Conservation (phyloP, 2,329 filamentous ascomycete species). For the Paracamarosporium sp. region DNA sequence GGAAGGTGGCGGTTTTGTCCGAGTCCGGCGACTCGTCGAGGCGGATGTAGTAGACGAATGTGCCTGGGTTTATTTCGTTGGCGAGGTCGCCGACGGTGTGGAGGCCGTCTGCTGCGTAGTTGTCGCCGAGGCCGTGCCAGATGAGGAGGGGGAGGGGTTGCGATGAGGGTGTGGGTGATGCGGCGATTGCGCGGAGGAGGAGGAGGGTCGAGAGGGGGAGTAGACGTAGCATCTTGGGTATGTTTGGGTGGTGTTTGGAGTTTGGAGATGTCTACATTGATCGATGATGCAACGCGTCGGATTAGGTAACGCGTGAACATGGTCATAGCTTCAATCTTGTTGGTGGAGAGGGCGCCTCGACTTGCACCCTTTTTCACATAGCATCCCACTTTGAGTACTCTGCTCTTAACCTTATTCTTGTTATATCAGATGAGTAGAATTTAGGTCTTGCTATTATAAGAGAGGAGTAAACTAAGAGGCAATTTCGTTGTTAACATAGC, state of each 20-base stretch:
- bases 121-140: conserved; percentile 88
- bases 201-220: conserved; percentile 31
- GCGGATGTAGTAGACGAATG: conserved; percentile 80
- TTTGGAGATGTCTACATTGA: neutral
- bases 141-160: conserved; percentile 80
- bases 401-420: too few species aligned
- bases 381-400: too few species aligned
- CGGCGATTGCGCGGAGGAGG: conserved; percentile 21
- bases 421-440: too few species aligned
- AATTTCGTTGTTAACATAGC: too few species aligned
- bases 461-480: too few species aligned
- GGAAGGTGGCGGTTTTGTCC: conserved; percentile 86
- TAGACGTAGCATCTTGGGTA: conserved; percentile 25
- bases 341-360: neutral
- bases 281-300: conserved; percentile 27
- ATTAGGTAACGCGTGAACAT: conserved; percentile 5
- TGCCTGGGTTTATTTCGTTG: conserved; percentile 77
- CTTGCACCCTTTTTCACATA: neutral
- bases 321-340: conserved; percentile 9
- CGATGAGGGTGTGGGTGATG: conserved; percentile 10
- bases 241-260: conserved; percentile 11
- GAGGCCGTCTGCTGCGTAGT: conserved; percentile 78
- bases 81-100: conserved; percentile 74
- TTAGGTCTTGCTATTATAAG: too few species aligned
- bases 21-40: conserved; percentile 69